Percentiles rank a stretch among this genome's conserved stretches.
Evolutionary conservation across 148 eudicot genomes (phyloP).

Genomic region (Cornus suecica): DNA sequence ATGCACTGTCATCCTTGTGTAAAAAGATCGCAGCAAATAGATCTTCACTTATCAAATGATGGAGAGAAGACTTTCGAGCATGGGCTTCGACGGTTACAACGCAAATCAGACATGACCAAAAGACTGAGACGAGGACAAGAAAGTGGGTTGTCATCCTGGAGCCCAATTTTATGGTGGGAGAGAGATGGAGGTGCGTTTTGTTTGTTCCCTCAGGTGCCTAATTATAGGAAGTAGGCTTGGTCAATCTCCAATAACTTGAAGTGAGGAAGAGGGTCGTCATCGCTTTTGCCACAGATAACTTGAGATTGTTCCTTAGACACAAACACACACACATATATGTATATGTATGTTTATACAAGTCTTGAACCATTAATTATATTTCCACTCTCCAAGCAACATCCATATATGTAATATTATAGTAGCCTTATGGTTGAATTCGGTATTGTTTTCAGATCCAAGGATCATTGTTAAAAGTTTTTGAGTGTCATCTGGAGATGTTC

Average conservation of each 20-base stretch:
- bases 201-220: background rate
- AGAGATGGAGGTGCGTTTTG: background rate
- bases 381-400: background rate
- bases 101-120: background rate
- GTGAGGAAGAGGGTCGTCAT: too few relatives aligned
- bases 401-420: too few relatives aligned
- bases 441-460: too few relatives aligned
- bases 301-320: too few relatives aligned
- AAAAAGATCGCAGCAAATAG: background rate
- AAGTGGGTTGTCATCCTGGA: background rate
- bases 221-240: background rate
- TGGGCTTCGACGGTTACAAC: background rate
- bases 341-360: background rate
- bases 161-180: background rate
- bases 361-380: background rate
- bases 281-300: too few relatives aligned
- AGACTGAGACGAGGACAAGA: background rate
- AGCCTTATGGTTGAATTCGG: too few relatives aligned
- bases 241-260: background rate
- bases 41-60: background rate
- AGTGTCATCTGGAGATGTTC: too few relatives aligned
- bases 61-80: background rate
- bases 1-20: constrained; percentile 7
- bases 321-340: too few relatives aligned
- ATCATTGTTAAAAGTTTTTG: too few relatives aligned